Evolutionary conservation across 441 rosid species (phyloP).

Genomic region (Cnidoscolus chayamansa): DNA sequence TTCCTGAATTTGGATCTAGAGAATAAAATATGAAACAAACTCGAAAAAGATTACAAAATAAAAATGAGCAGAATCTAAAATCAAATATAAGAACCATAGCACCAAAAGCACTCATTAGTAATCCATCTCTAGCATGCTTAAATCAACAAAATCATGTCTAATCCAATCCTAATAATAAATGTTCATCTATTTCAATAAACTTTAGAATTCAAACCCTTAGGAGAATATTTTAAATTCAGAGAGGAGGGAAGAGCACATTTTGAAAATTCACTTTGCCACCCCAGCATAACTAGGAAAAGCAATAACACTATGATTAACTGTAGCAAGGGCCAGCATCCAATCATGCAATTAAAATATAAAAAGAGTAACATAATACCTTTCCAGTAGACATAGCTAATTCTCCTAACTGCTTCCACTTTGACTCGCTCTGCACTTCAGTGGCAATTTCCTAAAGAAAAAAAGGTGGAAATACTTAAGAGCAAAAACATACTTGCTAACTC

Average conservation of each 20-base stretch:
- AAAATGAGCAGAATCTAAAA: not conserved
- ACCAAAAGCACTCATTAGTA: not conserved
- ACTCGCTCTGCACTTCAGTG: slow-evolving; percentile 73
- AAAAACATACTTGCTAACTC: slow-evolving; percentile 3
- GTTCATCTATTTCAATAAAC: not conserved
- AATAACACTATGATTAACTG: not conserved
- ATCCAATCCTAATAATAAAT: not conserved
- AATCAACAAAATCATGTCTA: not conserved
- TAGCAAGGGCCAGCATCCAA: not conserved
- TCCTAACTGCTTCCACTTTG: slow-evolving; percentile 98
- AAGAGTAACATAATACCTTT: slow-evolving; percentile 46
- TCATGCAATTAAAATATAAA: slow-evolving; percentile 8
- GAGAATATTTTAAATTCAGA: not conserved
- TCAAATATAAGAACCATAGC: not conserved
- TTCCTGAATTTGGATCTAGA: not conserved
- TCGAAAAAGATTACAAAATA: not conserved
- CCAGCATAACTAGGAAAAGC: not conserved
- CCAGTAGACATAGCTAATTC: slow-evolving; percentile 96
- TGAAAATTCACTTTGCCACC: not conserved
- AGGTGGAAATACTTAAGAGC: slow-evolving; percentile 11
- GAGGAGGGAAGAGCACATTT: not conserved
- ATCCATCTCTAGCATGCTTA: not conserved
- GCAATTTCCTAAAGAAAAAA: slow-evolving; percentile 69
- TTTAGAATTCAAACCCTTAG: not conserved
- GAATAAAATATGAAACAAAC: not conserved